A percentile compares a stretch with the other conserved stretches of the same genome.
Conservation (phyloP, 2,329 filamentous ascomycete species). For the Parafenestella ontariensis region DNA sequence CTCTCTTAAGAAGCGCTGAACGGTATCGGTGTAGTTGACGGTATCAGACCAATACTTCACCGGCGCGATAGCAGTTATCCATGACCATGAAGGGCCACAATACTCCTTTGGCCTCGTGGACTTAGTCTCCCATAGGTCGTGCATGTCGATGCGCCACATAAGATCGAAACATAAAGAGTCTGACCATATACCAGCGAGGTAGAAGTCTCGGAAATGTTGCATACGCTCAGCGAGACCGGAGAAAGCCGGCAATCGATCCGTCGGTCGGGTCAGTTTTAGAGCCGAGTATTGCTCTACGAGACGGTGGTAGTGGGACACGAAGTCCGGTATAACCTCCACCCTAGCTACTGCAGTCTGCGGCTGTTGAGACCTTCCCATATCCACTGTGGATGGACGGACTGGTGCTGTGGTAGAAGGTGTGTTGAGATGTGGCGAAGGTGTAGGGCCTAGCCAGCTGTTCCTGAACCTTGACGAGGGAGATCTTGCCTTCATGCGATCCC, state of each 20-base stretch:
- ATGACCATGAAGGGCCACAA: slow-evolving; percentile 24
- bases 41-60: slow-evolving; percentile 23
- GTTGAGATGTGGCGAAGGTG: too few species aligned
- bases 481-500: not conserved
- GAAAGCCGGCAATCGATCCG: slow-evolving; percentile 21
- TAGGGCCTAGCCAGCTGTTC: not conserved
- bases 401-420: not conserved
- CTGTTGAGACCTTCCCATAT: not conserved
- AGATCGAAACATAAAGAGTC: slow-evolving; percentile 26
- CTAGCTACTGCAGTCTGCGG: not conserved
- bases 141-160: slow-evolving; percentile 23
- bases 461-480: not conserved
- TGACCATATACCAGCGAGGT: slow-evolving; percentile 22
- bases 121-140: not conserved
- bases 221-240: slow-evolving; percentile 21
- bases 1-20: slow-evolving; percentile 6
- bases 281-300: slow-evolving; percentile 26
- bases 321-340: slow-evolving; percentile 4
- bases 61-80: slow-evolving; percentile 14
- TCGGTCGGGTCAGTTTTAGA: slow-evolving; percentile 11
- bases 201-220: slow-evolving; percentile 20
- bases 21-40: not conserved
- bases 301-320: slow-evolving; percentile 16
- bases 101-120: slow-evolving; percentile 1
- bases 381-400: too few species aligned